Percentiles rank a stretch among this genome's conserved stretches.
These are phyloP conservation scores for Phytophthora ohioensis DNA, from an alignment of 352 stramenopile species.

Conservation along the genomic window DNA sequence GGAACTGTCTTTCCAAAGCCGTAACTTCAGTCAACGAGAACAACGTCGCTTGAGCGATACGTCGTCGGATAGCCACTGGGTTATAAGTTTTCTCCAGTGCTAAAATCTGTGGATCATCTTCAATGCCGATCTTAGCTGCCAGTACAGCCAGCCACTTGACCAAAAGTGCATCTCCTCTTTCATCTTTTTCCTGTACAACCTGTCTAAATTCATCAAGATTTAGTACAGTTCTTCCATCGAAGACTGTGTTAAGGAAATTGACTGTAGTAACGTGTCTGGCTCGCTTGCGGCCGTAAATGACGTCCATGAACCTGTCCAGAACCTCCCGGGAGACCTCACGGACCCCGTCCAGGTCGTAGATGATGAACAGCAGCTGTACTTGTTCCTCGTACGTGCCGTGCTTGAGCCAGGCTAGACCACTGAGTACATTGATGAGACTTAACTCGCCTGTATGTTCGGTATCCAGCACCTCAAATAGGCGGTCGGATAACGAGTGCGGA, in stretches of 20 bases:
- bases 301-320: constrained; percentile 85
- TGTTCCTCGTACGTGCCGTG: constrained; percentile 79
- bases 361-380: constrained; percentile 80
- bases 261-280: constrained; percentile 56
- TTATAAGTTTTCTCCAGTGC: constrained; percentile 85
- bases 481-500: constrained; percentile 82
- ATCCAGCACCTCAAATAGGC: constrained; percentile 88
- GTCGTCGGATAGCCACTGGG: constrained; percentile 78
- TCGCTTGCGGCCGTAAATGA: constrained; percentile 77
- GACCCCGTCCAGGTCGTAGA: constrained; percentile 83
- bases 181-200: constrained; percentile 65
- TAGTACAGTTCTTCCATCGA: constrained; percentile 50
- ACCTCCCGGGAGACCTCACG: constrained; percentile 74
- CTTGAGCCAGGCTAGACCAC: constrained; percentile 79
- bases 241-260: constrained; percentile 67
- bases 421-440: constrained; percentile 69
- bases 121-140: constrained; percentile 66
- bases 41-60: constrained; percentile 74
- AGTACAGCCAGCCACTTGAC: constrained; percentile 74
- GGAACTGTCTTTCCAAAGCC: constrained; percentile 80
- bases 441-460: constrained; percentile 70
- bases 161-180: constrained; percentile 59
- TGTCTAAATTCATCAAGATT: constrained; percentile 72
- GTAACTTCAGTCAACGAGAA: constrained; percentile 82
- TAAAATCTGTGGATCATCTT: constrained; percentile 79